Base-by-base conservation (phyloP, 495 filamentous ascomycete genomes). In the Talaromyces nanjingensis region DNA sequence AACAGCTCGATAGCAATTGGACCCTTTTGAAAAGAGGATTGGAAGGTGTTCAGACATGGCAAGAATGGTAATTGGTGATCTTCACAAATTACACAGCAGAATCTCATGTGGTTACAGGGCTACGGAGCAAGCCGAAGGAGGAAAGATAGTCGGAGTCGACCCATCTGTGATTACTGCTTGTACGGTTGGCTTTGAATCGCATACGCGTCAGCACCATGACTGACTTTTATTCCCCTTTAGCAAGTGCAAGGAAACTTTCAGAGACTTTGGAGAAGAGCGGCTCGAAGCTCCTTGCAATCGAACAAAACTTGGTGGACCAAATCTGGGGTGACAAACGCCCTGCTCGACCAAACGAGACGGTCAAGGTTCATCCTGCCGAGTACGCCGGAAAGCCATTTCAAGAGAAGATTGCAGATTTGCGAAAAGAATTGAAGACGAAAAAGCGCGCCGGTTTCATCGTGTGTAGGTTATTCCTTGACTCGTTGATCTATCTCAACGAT, bases 1-100 rank as follows among this genome's bases (percentile, higher is more conserved):
- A 94, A 69, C 93, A 99, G 74, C 84, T 99, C 39, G 96, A 98
- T 71, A 80, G 73, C 66, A 97, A 97, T 74, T 99, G 96, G 96
- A 72, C 82, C 45, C 83, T 99, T 11, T 77, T 99, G 68, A 99
- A 97, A 79, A 89, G 93, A 70, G 96, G 96, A 6, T 76, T 96
- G 18, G 89, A 92, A 68, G 92, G 96, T 72, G 92, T 97, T 29
- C 93, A 91, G 6, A 97, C 93, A 3, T 98, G 94, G 91, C 92
- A 97, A 73, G 96, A 99, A 74, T 99, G 96, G 96, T 89, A 83
- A 49, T 18, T 60, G 55, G 39, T 42, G 22, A 45, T 60, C 59
- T 60, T 29, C 18, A 62, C 47, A 14, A 54, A 18, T n/a, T 52
- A 33, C 20, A 24, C 60, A n/a, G 34, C 39, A 37, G 65, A n/a